Evolutionary conservation across 2,329 filamentous ascomycete species (phyloP), one percentile per base, ranked within the genome.

Genomic region (Penicillium palitans): DNA sequence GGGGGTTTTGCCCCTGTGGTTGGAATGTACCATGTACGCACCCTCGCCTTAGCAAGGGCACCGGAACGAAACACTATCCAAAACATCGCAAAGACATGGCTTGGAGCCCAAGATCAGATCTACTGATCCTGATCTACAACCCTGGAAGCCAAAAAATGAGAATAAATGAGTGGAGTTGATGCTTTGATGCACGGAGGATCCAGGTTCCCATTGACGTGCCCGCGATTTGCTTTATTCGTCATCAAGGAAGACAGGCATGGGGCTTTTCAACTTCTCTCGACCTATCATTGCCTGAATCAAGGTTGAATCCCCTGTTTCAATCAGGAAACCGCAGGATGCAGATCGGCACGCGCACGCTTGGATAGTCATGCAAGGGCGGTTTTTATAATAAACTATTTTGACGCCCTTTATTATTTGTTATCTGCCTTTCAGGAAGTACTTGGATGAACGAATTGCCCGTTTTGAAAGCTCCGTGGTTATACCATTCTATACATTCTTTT

Each of bases 1-100:
- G 25, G 40, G 47, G 39, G 17, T 24, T 59, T 60, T 40, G 45
- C 59, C 64, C 59, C 57, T 61, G 25, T 52, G 37, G 17, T 29
- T 59, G 62, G 64, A 66, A 66, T 66, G 54, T 21, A 29, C 31
- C n/a, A 17, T n/a, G 15, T 13, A 40, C 51, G 56, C 58, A 59
- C 64, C 64, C 64, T 65, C 55, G 55, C 64, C 54, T 62, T 56
- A 63, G 64, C 62, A 65, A 66, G 64, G 64, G 64, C 57, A 44
- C 21, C 40, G 10, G 31, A 47, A 21, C 6, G 15, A 47, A 50
- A 37, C 45, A 48, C 41, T 19, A 44, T 21, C 44, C 29, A 44
- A 35, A 25, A n/a, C 35, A 58, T 21, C 15, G 21, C 8, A 42
- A 7, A 29, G 39, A 45, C 31, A 45, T 31, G 33, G 21, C 40